Evolutionary conservation across 371 early-diverging fungal species (phyloP).

Genomic region (Capillidium heterosporum): DNA sequence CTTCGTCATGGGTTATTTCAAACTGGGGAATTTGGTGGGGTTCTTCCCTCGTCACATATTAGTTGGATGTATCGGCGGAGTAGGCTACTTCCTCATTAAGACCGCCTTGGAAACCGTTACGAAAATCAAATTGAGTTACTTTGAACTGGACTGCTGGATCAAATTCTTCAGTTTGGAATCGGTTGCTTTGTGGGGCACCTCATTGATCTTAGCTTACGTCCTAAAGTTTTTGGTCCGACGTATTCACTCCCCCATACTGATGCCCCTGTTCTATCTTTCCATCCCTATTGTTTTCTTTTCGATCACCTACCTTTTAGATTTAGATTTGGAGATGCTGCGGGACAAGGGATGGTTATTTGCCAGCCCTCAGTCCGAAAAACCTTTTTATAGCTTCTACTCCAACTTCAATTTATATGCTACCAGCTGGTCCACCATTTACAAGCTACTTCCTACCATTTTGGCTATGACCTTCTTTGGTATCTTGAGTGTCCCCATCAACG

Average conservation of each 20-base stretch:
- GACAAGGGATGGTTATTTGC: slow-evolving; percentile 72
- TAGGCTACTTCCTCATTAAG: slow-evolving; percentile 83
- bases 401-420: slow-evolving; percentile 47
- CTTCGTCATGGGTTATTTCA: slow-evolving; percentile 66
- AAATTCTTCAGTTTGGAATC: slow-evolving; percentile 30
- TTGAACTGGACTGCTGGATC: slow-evolving; percentile 23
- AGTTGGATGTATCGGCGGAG: slow-evolving; percentile 91
- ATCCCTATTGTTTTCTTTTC: slow-evolving; percentile 66
- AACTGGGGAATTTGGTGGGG: slow-evolving; percentile 55
- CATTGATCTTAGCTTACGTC: slow-evolving; percentile 48
- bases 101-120: slow-evolving; percentile 86
- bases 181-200: slow-evolving; percentile 57
- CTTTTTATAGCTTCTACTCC: slow-evolving; percentile 75
- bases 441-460: slow-evolving; percentile 73
- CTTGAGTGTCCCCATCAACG: slow-evolving; percentile 84
- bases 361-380: slow-evolving; percentile 41
- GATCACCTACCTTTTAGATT: slow-evolving; percentile 29
- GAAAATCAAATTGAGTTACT: slow-evolving; percentile 27
- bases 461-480: slow-evolving; percentile 89
- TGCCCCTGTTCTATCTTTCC: slow-evolving; percentile 65
- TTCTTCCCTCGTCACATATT: slow-evolving; percentile 92
- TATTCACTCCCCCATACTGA: slow-evolving; percentile 45
- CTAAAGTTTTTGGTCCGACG: slow-evolving; percentile 30
- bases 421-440: slow-evolving; percentile 54
- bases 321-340: slow-evolving; percentile 45